Evolutionary conservation across 2,329 filamentous ascomycete species (phyloP), one percentile per base, ranked within the genome.

Genomic region (Fusarium sp.): DNA sequence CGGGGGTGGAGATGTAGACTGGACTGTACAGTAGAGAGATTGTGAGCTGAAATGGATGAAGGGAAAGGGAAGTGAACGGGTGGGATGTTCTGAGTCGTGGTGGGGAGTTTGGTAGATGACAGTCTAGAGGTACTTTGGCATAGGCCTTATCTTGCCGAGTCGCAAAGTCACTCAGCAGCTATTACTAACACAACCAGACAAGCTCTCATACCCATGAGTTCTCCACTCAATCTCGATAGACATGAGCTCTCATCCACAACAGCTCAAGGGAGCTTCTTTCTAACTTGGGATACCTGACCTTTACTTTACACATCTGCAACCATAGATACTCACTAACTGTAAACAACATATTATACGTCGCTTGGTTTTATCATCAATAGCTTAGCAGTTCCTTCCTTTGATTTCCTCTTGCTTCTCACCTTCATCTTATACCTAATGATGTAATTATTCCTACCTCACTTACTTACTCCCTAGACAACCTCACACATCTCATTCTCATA

Each of bases 1-100:
- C 60, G 68, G 69, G 55, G 68, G 54, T 71, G 68, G 59, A 69
- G 68, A 61, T 67, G 52, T 27, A 46, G 67, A 38, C 18, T 38
- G 2, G 11, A 38, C 34, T 38, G 6, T 38, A n/a, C 34, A n/a
- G 34, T n/a, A 38, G 18, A 56, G 49, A 62, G 54, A 69, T 48
- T 48, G 55, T n/a, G 34, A 38, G 34, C 58, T 69, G 66, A 54
- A 51, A 62, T 69, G 67, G 61, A 65, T 29, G 38, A 68, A 70
- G 48, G 58, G 63, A 67, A 52, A 41, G 34, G 49, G n/a, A 41
- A 69, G 55, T 55, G 58, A 63, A 67, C 41, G 22, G 55, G 56
- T 67, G 55, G 62, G 62, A 66, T 66, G 48, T 47, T 48, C 34
- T 53, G 58, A 46, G 58, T 52, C 46, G 40, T 62, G 32, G 56